Conservation (phyloP, 495 filamentous ascomycete species). For the Filosporella fistucella region DNA sequence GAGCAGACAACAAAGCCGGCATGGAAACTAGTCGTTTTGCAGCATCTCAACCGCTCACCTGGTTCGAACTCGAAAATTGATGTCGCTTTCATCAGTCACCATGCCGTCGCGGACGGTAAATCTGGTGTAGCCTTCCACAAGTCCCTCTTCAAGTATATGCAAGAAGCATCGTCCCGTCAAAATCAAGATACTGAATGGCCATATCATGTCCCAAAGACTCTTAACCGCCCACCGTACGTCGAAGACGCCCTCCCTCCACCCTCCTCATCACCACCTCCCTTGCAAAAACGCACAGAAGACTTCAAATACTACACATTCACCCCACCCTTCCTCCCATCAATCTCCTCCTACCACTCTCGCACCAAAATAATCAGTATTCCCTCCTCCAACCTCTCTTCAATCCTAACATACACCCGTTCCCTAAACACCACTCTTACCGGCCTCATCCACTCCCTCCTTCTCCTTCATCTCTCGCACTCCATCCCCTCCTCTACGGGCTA, state of each 20-base stretch:
- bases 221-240: not conserved
- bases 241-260: slow-evolving; percentile 4
- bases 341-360: too few species aligned
- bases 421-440: slow-evolving; percentile 23
- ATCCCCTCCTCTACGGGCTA: slow-evolving; percentile 9
- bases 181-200: slow-evolving; percentile 1
- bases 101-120: slow-evolving; percentile 22
- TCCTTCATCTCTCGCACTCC: slow-evolving; percentile 15
- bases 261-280: not conserved
- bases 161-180: not conserved
- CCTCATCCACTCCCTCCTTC: slow-evolving; percentile 20
- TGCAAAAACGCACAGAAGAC: not conserved
- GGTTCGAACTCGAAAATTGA: slow-evolving; percentile 12
- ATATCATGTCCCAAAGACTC: not conserved
- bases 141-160: slow-evolving; percentile 15
- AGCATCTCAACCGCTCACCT: slow-evolving; percentile 2
- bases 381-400: not conserved
- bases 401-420: slow-evolving; percentile 12
- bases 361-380: slow-evolving; percentile 4
- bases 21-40: slow-evolving; percentile 25
- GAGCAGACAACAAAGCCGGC: slow-evolving; percentile 17
- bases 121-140: slow-evolving; percentile 22
- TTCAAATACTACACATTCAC: not conserved
- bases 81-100: slow-evolving; percentile 21
- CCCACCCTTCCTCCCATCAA: too few species aligned